Evolutionary conservation across 257 asterid species (phyloP), one percentile per base, ranked within the genome.

Genomic region (Solanum chilense): DNA sequence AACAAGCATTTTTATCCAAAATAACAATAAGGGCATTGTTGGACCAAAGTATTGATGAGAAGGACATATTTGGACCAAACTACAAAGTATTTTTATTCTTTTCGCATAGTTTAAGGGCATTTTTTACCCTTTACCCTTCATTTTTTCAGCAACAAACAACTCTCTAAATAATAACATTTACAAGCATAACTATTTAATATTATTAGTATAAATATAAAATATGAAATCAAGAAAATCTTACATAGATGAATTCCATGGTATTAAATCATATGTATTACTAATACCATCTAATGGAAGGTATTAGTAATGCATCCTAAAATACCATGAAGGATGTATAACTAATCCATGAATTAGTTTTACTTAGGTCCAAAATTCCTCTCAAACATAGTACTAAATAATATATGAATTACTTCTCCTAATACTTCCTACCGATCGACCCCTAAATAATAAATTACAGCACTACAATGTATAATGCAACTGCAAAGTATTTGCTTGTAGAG

Each of bases 401-500:
- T 18, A 56, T 56, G 64, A 56, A 56, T 56, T 56, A 18, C 7
- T 56, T 56, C 64, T 56, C 64, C 64, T 56, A 18, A 56, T 0
- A 18, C 64, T 56, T 56, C n/a, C 64, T 56, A 56, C n/a, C n/a
- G 64, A 56, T 56, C n/a, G 2, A 56, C 64, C 64, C 64, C 64
- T 18, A 56, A 56, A 56, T 18, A 0, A 56, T 18, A 56, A 52
- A 86, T 80, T 27, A 86, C 73, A 73, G 70, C 89, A 23, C 85
- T 84, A 91, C 96, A 96, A 87, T 88, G 77, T 5, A 88, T 13
- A 37, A 92, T 87, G 88, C 98, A 94, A 87, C 92, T 91, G 74
- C 73, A 35, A 39, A 97, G 88, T 83, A 88, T 94, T 81, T 45
- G 92, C 90, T 97, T 97, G 91, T 92, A 92, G 87, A 87, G 87